These are phyloP conservation scores for Penicillium canariense DNA, from an alignment of 495 filamentous ascomycete genomes.

Conservation along the genomic window DNA sequence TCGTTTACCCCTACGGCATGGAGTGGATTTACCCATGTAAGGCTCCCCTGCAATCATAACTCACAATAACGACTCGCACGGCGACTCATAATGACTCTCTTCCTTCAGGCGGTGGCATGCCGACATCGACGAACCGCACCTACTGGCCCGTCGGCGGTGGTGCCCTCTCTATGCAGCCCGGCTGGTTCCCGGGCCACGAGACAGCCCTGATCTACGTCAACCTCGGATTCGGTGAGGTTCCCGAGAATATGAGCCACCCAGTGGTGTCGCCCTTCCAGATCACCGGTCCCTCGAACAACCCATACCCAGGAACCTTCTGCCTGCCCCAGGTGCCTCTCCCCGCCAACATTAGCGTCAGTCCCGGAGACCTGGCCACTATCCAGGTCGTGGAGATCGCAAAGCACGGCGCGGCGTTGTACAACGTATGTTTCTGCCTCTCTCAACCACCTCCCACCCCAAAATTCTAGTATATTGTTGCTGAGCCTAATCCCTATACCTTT, in stretches of 20 bases:
- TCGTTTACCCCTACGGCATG: constrained; percentile 82
- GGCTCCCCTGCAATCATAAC: constrained; percentile 23
- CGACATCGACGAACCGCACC: constrained; percentile 76
- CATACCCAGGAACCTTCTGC: constrained; percentile 86
- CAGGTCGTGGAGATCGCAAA: constrained; percentile 87
- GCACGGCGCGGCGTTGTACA: constrained; percentile 88
- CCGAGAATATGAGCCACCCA: constrained; percentile 82
- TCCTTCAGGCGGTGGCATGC: constrained; percentile 79
- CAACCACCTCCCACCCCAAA: background rate
- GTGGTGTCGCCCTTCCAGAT: constrained; percentile 87
- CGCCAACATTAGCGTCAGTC: constrained; percentile 62
- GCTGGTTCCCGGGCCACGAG: constrained; percentile 92
- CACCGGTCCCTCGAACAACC: constrained; percentile 73
- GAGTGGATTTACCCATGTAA: constrained; percentile 98
- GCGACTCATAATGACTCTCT: constrained; percentile 5
- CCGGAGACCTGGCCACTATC: constrained; percentile 90
- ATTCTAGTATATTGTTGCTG: background rate
- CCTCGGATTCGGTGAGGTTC: constrained; percentile 79
- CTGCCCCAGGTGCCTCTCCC: constrained; percentile 89
- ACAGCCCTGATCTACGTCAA: constrained; percentile 92
- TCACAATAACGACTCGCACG: too few species aligned
- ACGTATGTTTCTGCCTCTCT: constrained; percentile 61
- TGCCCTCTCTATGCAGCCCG: constrained; percentile 81
- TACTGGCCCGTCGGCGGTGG: constrained; percentile 89
- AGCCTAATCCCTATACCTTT: background rate